These are phyloP conservation scores for Cryptococcus sp. DNA, from an alignment of 1,284 basidiomycete genomes.

Conservation along the genomic window DNA sequence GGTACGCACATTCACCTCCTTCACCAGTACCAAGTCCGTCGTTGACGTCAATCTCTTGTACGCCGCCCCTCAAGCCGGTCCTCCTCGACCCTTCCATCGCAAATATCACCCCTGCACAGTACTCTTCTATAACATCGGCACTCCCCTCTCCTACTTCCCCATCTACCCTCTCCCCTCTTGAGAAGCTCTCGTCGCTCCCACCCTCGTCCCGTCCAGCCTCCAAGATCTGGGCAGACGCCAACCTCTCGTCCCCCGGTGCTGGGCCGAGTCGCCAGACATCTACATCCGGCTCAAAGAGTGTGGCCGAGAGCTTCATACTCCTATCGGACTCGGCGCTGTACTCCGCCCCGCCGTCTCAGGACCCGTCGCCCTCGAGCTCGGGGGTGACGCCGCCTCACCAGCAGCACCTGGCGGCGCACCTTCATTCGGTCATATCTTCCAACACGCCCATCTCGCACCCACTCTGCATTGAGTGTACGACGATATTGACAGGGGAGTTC, in stretches of 20 bases:
- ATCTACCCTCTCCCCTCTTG: constrained; percentile 52
- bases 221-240: constrained; percentile 55
- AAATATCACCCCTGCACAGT: constrained; percentile 76
- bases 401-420: constrained; percentile 53
- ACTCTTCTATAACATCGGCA: constrained; percentile 73
- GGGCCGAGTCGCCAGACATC: constrained; percentile 22
- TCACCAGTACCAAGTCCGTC: too few species aligned
- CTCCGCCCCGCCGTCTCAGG: constrained; percentile 55
- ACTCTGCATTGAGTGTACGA: constrained; percentile 89
- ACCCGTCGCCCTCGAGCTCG: constrained; percentile 30
- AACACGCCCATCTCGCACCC: constrained; percentile 88
- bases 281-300: constrained; percentile 5
- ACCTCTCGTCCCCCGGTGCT: constrained; percentile 53
- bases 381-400: constrained; percentile 49
- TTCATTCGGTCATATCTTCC: constrained; percentile 75
- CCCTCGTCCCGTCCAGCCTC: constrained; percentile 51
- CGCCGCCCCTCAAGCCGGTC: constrained; percentile 61
- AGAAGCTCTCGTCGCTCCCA: constrained; percentile 59
- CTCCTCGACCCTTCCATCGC: constrained; percentile 82
- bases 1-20: too few species aligned
- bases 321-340: constrained; percentile 71
- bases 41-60: too few species aligned
- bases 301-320: constrained; percentile 81
- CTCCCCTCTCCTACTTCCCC: constrained; percentile 52
- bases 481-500: constrained; percentile 71